A percentile compares a stretch with the other conserved stretches of the same genome.
Conservation (phyloP, 768 basidiomycete species). For the Daedaleopsis sinensis region DNA sequence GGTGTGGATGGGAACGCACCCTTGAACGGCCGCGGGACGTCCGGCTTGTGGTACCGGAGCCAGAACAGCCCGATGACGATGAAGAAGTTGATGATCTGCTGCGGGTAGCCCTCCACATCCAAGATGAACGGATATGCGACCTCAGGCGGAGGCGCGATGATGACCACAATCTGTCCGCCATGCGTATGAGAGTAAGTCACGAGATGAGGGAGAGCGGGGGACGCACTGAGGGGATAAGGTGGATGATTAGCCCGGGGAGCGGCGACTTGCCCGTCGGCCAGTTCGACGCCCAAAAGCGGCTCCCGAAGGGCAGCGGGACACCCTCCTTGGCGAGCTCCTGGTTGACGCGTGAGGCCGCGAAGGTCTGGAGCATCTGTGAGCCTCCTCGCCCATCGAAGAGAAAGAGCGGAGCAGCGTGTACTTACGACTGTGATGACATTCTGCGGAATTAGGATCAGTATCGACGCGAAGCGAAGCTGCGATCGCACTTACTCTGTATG, state of each 20-base stretch:
- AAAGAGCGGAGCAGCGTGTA: too few species aligned
- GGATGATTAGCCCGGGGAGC: slow-evolving; percentile 56
- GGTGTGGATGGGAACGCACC: slow-evolving; percentile 31
- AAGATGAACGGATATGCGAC: slow-evolving; percentile 66
- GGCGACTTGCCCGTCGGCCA: slow-evolving; percentile 63
- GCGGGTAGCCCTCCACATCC: slow-evolving; percentile 55
- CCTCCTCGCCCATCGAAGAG: not conserved
- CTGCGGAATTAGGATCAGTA: not conserved
- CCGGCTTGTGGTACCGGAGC: slow-evolving; percentile 53
- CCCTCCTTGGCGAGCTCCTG: slow-evolving; percentile 67
- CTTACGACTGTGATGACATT: slow-evolving; percentile 31
- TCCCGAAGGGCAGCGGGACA: slow-evolving; percentile 61
- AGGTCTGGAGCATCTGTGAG: slow-evolving; percentile 40
- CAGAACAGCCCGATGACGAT: slow-evolving; percentile 60
- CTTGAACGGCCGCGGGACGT: slow-evolving; percentile 55
- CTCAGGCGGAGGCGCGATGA: slow-evolving; percentile 52
- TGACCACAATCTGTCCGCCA: slow-evolving; percentile 44
- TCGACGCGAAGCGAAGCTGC: not conserved
- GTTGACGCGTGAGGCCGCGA: slow-evolving; percentile 53
- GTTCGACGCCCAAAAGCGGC: slow-evolving; percentile 62
- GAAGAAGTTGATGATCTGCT: slow-evolving; percentile 59
- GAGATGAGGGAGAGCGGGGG: not conserved
- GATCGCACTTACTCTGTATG: slow-evolving; percentile 14
- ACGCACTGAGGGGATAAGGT: slow-evolving; percentile 54
- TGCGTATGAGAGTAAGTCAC: not conserved